phyloP scores from a whole-genome alignment of 495 filamentous ascomycete genomes.

The Chlorociboria aeruginascens region DNA sequence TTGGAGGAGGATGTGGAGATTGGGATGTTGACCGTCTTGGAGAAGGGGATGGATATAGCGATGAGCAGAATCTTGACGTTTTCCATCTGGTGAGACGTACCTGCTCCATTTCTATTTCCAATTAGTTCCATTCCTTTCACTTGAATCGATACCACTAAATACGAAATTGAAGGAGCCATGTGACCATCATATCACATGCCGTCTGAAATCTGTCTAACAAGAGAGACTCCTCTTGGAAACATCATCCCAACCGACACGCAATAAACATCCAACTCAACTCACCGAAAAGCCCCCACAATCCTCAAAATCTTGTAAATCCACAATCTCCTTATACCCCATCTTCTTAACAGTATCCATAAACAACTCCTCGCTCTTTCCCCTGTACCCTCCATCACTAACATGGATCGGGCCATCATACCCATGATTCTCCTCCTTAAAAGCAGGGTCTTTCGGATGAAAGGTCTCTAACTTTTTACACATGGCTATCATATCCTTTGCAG shows the following conservation, averaged over 20 bases:
- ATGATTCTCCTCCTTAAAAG: slow-evolving; percentile 22
- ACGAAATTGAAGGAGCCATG: background rate
- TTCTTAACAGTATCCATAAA: slow-evolving; percentile 23
- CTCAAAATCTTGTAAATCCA: slow-evolving; percentile 19
- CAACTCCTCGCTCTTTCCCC: slow-evolving; percentile 19
- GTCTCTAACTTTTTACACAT: slow-evolving; percentile 23
- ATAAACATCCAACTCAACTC: background rate
- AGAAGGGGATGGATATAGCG: slow-evolving; percentile 34
- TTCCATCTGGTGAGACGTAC: slow-evolving; percentile 29
- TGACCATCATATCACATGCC: too few relatives aligned
- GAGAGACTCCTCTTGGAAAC: too few relatives aligned
- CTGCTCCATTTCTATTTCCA: slow-evolving; percentile 13
- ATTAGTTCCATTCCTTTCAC: too few relatives aligned
- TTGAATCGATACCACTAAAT: background rate
- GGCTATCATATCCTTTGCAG: slow-evolving; percentile 15
- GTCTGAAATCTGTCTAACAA: too few relatives aligned
- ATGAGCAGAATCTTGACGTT: slow-evolving; percentile 33
- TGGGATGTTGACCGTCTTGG: slow-evolving; percentile 31
- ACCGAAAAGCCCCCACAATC: slow-evolving; percentile 11
- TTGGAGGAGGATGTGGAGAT: slow-evolving; percentile 40
- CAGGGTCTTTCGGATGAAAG: slow-evolving; percentile 23
- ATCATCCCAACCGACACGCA: too few relatives aligned
- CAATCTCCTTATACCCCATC: slow-evolving; percentile 21
- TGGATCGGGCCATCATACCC: slow-evolving; percentile 23
- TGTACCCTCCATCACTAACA: slow-evolving; percentile 25